Base-by-base conservation (phyloP, 371 early-diverging fungal species). In the Mortierella sp. region DNA sequence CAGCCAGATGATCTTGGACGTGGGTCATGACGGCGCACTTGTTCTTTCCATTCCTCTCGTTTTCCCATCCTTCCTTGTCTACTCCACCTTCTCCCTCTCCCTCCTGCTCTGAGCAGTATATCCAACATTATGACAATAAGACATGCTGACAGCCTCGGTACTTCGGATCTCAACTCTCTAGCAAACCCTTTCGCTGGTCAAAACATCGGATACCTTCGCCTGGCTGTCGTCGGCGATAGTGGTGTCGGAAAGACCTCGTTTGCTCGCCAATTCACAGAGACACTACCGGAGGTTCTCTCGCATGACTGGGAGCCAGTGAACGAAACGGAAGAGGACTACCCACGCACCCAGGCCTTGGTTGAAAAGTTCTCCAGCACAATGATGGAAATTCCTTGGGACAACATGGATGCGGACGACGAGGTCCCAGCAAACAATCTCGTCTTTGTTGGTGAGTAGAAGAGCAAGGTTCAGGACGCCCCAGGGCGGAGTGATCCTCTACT, bases 151-250 rank as follows among this genome's bases (percentile, higher is more conserved):
- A 59, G 21, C 28, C 12, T 2, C 37, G 5, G 6, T 27, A 24
- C 34, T 46, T 41, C n/a, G 44, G 28, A 54, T 31, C 44, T 40
- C 28, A 24, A 12, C 24, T 57, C 66, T 16, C 24, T 58, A 72
- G 73, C 63, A 56, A 72, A 72, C 56, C 73, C 73, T 0, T 72
- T 72, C 40, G 73, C 73, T 19, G 64, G 72, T 27, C 72, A 67
- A 41, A 69, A 76, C 65, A 76, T 81, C 27, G 83, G 83, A 34
- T 78, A 77, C 51, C 67, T 87, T 28, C 77, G 82, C 34, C 73
- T 88, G 24, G 81, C 86, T 27, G 81, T 88, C 1, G 85, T 85
- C 54, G 88, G 88, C 39, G 88, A 88, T 67, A 84, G 85, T 52
- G 86, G 87, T 72, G 80, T 86, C 52, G 87, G 87, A 27, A 87